Conservation (phyloP, 1,284 basidiomycete species). For the Boletellus deceptivus region DNA sequence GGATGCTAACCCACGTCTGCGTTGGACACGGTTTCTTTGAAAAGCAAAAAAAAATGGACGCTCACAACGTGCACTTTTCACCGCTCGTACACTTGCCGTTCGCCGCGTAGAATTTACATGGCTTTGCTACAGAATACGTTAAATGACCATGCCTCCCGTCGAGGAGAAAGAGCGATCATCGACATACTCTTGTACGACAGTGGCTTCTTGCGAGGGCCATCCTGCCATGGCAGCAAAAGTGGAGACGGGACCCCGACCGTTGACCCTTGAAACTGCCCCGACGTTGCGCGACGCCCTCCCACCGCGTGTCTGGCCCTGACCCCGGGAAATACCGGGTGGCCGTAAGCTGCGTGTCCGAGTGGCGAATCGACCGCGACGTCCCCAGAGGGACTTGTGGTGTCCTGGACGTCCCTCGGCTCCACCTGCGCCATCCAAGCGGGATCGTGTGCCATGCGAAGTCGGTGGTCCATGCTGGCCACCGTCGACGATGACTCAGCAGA, state of each 20-base stretch:
- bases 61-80: constrained; percentile 67
- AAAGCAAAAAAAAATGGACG: constrained; percentile 1
- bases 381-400: constrained; percentile 4
- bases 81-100: constrained; percentile 57
- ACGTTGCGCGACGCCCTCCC: constrained; percentile 7
- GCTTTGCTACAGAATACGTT: constrained; percentile 48
- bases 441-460: constrained; percentile 8
- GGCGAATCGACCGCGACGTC: constrained; percentile 14
- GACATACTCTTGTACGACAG: constrained; percentile 31
- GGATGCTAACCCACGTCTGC: constrained; percentile 35
- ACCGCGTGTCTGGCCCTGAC: constrained; percentile 8
- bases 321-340: constrained; percentile 16
- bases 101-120: constrained; percentile 56
- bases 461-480: constrained; percentile 11
- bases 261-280: constrained; percentile 5
- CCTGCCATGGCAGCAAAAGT: constrained; percentile 11
- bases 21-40: constrained; percentile 1
- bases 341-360: constrained; percentile 6
- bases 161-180: neutral
- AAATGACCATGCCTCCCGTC: neutral
- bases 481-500: constrained; percentile 24
- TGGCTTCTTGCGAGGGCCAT: constrained; percentile 20
- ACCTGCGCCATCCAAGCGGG: constrained; percentile 4
- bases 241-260: constrained; percentile 3
- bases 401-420: constrained; percentile 1